Conservation (phyloP, 306 rosid species). For the Neltuma alba region DNA sequence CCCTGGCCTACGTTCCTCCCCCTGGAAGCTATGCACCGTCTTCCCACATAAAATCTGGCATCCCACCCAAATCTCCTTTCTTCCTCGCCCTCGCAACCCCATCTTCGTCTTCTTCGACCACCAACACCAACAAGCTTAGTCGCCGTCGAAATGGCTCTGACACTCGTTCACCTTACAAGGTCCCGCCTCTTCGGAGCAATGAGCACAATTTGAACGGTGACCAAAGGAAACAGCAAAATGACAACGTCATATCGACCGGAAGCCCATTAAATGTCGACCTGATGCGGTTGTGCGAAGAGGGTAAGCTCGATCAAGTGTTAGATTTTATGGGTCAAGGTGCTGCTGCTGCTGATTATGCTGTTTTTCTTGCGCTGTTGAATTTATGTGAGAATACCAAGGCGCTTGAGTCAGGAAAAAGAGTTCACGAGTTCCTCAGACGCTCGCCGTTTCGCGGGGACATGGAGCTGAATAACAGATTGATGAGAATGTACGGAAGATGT, state of each 20-base stretch:
- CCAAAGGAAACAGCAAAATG: slow-evolving; percentile 35
- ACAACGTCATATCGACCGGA: slow-evolving; percentile 17
- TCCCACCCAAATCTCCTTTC: neutral
- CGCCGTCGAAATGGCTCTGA: slow-evolving; percentile 44
- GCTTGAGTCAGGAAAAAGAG: slow-evolving; percentile 55
- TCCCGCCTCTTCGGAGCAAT: slow-evolving; percentile 41
- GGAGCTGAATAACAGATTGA: slow-evolving; percentile 57
- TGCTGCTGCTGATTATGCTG: slow-evolving; percentile 55
- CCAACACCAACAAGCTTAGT: slow-evolving; percentile 38
- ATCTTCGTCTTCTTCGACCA: slow-evolving; percentile 37
- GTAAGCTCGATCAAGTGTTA: slow-evolving; percentile 62
- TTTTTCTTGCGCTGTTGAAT: slow-evolving; percentile 55
- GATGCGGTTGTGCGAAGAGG: slow-evolving; percentile 59
- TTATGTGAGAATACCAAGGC: slow-evolving; percentile 51
- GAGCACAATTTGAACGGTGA: slow-evolving; percentile 38
- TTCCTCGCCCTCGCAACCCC: neutral
- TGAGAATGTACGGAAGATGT: slow-evolving; percentile 51
- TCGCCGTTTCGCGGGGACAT: slow-evolving; percentile 52
- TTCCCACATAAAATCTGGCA: neutral
- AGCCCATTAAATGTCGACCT: slow-evolving; percentile 46
- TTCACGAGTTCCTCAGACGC: slow-evolving; percentile 55
- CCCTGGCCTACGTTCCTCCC: neutral
- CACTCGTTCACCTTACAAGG: slow-evolving; percentile 33
- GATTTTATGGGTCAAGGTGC: slow-evolving; percentile 64
- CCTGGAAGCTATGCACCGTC: neutral